phyloP scores from a whole-genome alignment of 2,329 filamentous ascomycete genomes.

The Bipolaris oryzae region DNA sequence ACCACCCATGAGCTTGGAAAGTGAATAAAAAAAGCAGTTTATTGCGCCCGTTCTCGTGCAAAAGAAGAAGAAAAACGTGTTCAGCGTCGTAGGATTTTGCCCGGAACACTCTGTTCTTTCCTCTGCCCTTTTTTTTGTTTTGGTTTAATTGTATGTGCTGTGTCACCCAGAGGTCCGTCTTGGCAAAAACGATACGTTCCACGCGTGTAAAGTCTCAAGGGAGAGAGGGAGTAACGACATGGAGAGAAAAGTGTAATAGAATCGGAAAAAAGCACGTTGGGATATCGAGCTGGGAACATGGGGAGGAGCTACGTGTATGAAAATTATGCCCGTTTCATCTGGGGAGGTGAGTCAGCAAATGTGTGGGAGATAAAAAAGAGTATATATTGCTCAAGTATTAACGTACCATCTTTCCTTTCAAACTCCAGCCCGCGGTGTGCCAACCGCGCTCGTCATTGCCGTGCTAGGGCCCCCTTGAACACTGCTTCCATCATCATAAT shows the following conservation, averaged over 20 bases:
- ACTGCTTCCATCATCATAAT: conserved; percentile 60
- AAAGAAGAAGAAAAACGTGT: background rate
- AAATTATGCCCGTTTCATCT: background rate
- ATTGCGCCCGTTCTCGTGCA: conserved; percentile 1
- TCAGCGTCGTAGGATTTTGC: background rate
- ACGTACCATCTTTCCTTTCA: conserved; percentile 16
- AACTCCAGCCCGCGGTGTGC: conserved; percentile 35
- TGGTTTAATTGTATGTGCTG: background rate
- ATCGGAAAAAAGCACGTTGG: background rate
- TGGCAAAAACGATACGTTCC: too few relatives aligned
- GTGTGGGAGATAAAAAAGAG: background rate
- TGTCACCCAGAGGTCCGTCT: background rate
- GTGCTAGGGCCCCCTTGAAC: conserved; percentile 55
- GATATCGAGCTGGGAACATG: background rate
- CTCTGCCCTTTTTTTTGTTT: background rate
- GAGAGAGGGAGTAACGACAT: conserved; percentile 3
- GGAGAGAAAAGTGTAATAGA: conserved; percentile 18
- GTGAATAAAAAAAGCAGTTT: background rate
- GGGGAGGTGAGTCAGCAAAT: background rate
- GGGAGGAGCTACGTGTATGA: background rate
- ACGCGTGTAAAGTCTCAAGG: background rate
- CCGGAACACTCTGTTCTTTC: background rate
- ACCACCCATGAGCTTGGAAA: background rate
- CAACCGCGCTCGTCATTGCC: conserved; percentile 40
- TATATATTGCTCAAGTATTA: background rate